These are phyloP conservation scores for Lyophyllum atratum DNA, from an alignment of 768 basidiomycete species.

Conservation along the genomic window DNA sequence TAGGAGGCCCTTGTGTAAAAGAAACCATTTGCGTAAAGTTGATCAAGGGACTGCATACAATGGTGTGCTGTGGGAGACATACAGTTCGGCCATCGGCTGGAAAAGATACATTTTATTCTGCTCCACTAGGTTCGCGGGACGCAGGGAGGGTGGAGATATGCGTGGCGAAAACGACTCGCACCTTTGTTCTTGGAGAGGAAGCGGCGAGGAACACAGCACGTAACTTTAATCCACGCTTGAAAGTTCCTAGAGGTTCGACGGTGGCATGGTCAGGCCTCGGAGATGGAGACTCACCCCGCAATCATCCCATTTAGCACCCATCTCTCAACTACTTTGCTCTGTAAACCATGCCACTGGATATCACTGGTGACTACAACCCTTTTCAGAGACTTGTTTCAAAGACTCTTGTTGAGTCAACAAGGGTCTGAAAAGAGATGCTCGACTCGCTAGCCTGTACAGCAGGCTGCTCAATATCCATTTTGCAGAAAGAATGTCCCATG, in stretches of 20 bases:
- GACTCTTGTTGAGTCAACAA: too few relatives aligned
- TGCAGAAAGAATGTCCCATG: slow-evolving; percentile 5
- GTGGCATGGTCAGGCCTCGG: not conserved
- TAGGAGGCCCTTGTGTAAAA: slow-evolving; percentile 3
- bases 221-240: not conserved
- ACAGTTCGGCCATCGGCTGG: not conserved
- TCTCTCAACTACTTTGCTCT: too few relatives aligned
- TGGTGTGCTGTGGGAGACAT: not conserved
- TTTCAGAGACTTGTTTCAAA: too few relatives aligned
- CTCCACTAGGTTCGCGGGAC: slow-evolving; percentile 4
- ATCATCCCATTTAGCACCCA: not conserved
- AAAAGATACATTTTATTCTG: not conserved
- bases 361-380: too few relatives aligned
- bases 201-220: slow-evolving; percentile 4
- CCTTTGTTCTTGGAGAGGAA: not conserved
- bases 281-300: not conserved
- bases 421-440: too few relatives aligned
- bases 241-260: not conserved
- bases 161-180: not conserved
- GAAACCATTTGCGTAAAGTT: not conserved
- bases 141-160: not conserved
- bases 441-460: not conserved
- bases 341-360: too few relatives aligned
- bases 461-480: not conserved
- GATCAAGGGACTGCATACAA: slow-evolving; percentile 1